Evolutionary conservation across 2,329 filamentous ascomycete genomes (phyloP), one percentile per base, ranked within the genome.

Genomic region (Xylariaceae sp.): DNA sequence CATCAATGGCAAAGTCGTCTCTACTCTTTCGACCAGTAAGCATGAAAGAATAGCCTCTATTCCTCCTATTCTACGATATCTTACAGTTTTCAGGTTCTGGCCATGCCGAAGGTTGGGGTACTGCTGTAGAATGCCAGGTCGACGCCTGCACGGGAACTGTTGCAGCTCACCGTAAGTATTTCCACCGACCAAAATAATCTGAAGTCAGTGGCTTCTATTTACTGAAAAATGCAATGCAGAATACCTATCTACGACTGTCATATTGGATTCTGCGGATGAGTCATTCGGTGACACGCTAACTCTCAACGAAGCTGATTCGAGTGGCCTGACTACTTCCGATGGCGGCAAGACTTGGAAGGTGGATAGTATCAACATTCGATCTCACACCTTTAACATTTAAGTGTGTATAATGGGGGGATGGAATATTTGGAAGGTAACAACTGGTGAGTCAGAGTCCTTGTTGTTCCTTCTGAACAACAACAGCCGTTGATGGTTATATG

Each of bases 71-170:
- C 7, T 10, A 7, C 32, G 14, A 37, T 3, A 37, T 3, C 12
- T 37, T 12, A 37, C 32, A 16, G 6, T 37, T 37, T 41, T 9
- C 44, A 63, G 67, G 50, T 14, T 70, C 67, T 20, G 70, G 70
- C 1, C 43, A 70, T 7, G 70, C 70, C 5, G 62, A 71, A 44
- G 70, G 69, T 18, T 72, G 67, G 65, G 70, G 69, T 14, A 71
- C 70, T 0, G 70, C 70, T 9, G 67, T 70, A 1, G 70, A 71
- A 45, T 71, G 69, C 48, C 68, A 71, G 58, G 67, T 65, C 14
- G 64, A 67, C 6, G 61, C 59, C 2, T 71, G 65, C 29, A 41
- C 69, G 16, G 64, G 63, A 44, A 67, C 60, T 6, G 65, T 61
- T 14, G 61, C 63, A n/a, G 57, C 68, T 45, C 70, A 72, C 51